Evolutionary conservation across 805 yeast genomes (phyloP).

Genomic region (Yamadazyma philogaea): DNA sequence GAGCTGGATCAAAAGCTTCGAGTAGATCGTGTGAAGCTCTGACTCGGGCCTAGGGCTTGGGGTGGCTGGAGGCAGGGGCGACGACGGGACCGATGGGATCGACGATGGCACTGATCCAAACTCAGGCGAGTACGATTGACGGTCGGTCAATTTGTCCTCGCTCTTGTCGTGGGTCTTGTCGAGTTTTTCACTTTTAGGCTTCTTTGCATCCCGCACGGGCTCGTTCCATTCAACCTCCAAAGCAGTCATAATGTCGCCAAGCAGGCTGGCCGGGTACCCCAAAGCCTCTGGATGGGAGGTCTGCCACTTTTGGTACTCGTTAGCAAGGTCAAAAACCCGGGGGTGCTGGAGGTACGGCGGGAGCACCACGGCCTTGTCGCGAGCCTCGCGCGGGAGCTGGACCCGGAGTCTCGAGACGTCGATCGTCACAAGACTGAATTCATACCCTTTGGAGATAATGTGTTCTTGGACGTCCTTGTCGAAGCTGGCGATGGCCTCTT

Average conservation of each 20-base stretch:
- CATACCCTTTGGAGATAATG: conserved; percentile 39
- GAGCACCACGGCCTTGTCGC: conserved; percentile 66
- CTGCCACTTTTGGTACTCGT: conserved; percentile 74
- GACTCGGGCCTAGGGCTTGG: conserved; percentile 25
- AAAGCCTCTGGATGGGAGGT: conserved; percentile 50
- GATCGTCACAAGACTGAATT: conserved; percentile 64
- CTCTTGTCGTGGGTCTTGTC: conserved; percentile 10
- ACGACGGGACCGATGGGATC: neutral
- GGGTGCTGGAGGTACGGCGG: conserved; percentile 78
- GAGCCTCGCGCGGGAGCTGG: conserved; percentile 74
- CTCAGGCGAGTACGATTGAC: neutral
- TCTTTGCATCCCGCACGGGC: neutral
- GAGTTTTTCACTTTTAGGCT: conserved; percentile 7
- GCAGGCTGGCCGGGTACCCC: conserved; percentile 31
- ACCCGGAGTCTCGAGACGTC: conserved; percentile 73
- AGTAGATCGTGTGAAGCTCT: conserved; percentile 38
- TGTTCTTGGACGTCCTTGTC: conserved; percentile 48
- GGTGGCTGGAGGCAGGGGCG: neutral
- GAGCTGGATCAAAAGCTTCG: conserved; percentile 46
- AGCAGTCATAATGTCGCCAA: conserved; percentile 45
- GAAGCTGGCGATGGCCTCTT: conserved; percentile 57
- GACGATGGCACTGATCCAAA: conserved; percentile 6
- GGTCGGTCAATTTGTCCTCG: neutral
- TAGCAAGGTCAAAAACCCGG: conserved; percentile 67
- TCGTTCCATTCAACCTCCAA: conserved; percentile 45